These are phyloP conservation scores for Aureoboletus auriporus DNA, from an alignment of 768 basidiomycete species.

Conservation along the genomic window DNA sequence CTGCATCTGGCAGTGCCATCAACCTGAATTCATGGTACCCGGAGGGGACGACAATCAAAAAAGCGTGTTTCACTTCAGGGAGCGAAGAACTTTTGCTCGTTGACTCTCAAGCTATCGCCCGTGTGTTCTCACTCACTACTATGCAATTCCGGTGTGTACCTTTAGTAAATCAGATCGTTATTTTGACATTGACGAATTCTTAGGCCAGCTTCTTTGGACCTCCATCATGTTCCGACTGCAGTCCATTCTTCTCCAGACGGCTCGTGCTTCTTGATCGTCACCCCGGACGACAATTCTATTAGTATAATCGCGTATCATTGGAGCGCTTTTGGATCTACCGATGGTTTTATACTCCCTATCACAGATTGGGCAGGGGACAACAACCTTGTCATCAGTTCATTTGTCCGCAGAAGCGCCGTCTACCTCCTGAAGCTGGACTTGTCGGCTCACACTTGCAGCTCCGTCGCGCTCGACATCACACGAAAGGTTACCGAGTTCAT, in stretches of 20 bases:
- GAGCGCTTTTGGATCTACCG: slow-evolving; percentile 51
- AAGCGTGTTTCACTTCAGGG: slow-evolving; percentile 44
- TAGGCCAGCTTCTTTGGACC: slow-evolving; percentile 45
- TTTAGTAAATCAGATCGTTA: not conserved
- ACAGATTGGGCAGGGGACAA: slow-evolving; percentile 23
- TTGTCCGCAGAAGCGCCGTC: slow-evolving; percentile 38
- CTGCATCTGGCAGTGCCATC: slow-evolving; percentile 39
- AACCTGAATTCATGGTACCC: slow-evolving; percentile 46
- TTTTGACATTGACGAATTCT: not conserved
- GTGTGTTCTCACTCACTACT: slow-evolving; percentile 52
- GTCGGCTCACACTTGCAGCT: slow-evolving; percentile 31
- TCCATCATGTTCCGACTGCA: slow-evolving; percentile 30
- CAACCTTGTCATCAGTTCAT: slow-evolving; percentile 38
- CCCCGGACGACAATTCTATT: slow-evolving; percentile 14
- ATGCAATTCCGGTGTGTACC: slow-evolving; percentile 48
- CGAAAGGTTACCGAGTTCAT: slow-evolving; percentile 54
- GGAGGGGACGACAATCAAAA: slow-evolving; percentile 30
- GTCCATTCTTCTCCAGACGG: slow-evolving; percentile 52
- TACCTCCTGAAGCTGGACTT: slow-evolving; percentile 44
- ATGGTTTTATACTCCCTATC: slow-evolving; percentile 38
- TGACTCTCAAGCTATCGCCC: slow-evolving; percentile 39
- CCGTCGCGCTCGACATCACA: slow-evolving; percentile 50
- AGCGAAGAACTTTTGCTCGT: slow-evolving; percentile 52
- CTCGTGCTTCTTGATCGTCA: slow-evolving; percentile 42
- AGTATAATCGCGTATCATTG: slow-evolving; percentile 47